Evolutionary conservation across 257 asterid genomes (phyloP), one percentile per base, ranked within the genome.

Genomic region (Capsicum pubescens): DNA sequence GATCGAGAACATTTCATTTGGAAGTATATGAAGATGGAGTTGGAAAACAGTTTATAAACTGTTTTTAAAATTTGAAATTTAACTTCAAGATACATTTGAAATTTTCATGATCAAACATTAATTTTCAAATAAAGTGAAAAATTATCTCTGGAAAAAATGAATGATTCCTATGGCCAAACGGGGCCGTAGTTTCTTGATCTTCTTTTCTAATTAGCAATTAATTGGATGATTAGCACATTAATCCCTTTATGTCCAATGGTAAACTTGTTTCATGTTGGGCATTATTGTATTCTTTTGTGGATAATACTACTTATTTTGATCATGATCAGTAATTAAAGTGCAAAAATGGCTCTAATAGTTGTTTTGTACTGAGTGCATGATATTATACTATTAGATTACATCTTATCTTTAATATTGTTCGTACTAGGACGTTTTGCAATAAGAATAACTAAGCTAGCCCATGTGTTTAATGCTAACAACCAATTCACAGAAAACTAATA

Each of bases 401-500:
- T 48, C 80, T 50, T 10, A 72, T 72, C 42, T 72, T 46, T 72
- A 7, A 48, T 72, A 26, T 26, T 74, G 17, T 74, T 52, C 42
- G n/a, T 13, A 26, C 81, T 52, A 76, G 81, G 63, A 8, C 14
- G 78, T 26, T 21, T 14, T 76, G 63, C 81, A 76, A 50, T 76
- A 50, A 76, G 26, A 76, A 50, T 76, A 52, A 52, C 19, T 48
- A 72, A 48, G 39, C 15, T 46, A 71, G 44, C 21, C 7, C 81
- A 12, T 50, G 81, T 50, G 60, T 46, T 72, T 72, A 72, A 52
- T 76, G 63, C 42, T 52, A 52, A 76, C 81, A 76, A 52, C 46
- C 63, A 21, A 76, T 32, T 69, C 39, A 39, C 63, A 26, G 2
- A 76, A 76, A 50, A n/a, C 57, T 50, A 76, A 48, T 13, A 14